Evolutionary conservation across 2,329 filamentous ascomycete genomes (phyloP), one percentile per base, ranked within the genome.

Genomic region (Diaporthe citriasiana): DNA sequence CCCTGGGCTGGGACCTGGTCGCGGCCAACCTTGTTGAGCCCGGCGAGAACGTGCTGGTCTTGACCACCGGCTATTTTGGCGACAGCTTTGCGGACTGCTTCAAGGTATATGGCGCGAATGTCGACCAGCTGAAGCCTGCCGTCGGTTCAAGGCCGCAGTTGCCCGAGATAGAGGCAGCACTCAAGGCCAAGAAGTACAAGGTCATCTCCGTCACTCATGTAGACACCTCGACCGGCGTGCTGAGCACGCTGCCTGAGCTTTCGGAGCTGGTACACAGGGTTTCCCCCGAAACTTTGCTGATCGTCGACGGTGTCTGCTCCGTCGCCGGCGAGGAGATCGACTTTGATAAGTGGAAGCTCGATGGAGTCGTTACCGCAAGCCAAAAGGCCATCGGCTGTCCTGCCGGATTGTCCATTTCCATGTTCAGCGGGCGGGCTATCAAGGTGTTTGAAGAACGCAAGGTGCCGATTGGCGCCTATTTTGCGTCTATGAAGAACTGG

Each of bases 351-450:
- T 98, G 96, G 97, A 92, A 93, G 77, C 87, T 99, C 65, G 97
- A 99, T 83, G 95, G 92, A 78, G 96, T 98, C 56, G 88, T 99
- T 74, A 99, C 97, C 2, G 97, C 97, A 75, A 95, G 94, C 76
- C 97, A 99, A 82, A 99, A 99, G 88, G 97, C 94, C 77, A 98
- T 99, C 80, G 97, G 97, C 73, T 96, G 94, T 83, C 97, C 97
- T 4, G 97, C 97, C 42, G 97, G 97, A 78, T 89, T 99, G 76
- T 97, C 93, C 79, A 98, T 99, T 81, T 91, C 97, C 78, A 97
- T 98, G 92, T 94, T 94, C 80, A 98, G 95, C 80, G 94, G 93
- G 75, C 92, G 94, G 77, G 96, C 97, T 56, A 94, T 99, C 78
- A 89, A 97, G 80, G 87, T 87, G 15, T 93, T 97, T 84, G 91